phyloP scores from a whole-genome alignment of 2,329 filamentous ascomycete species.

The Aspergillus udagawae region DNA sequence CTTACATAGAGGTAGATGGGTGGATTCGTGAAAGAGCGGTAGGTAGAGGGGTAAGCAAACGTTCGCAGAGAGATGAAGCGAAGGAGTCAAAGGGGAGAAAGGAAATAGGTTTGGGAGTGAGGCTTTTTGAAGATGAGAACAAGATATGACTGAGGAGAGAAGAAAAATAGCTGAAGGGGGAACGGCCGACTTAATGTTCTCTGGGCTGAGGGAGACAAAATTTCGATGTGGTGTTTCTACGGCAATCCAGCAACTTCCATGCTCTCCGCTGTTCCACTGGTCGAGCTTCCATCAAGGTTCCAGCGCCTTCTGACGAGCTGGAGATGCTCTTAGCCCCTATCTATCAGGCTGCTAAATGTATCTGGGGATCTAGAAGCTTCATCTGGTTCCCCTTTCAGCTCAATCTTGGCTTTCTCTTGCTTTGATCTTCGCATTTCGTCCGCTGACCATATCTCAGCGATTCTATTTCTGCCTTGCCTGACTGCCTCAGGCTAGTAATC shows the following conservation, averaged over 20 bases:
- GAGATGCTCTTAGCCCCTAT: not conserved
- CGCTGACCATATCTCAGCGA: not conserved
- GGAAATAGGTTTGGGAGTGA: not conserved
- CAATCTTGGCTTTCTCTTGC: not conserved
- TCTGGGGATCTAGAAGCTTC: conserved; percentile 5
- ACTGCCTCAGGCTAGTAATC: conserved; percentile 21
- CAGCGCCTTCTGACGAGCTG: conserved; percentile 10
- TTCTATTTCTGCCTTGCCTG: conserved; percentile 1
- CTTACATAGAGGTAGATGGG: conserved; percentile 5
- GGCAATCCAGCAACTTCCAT: conserved; percentile 39
- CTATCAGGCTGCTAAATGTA: not conserved
- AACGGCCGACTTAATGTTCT: conserved; percentile 26
- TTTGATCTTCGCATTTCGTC: not conserved
- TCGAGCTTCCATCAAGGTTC: conserved; percentile 8
- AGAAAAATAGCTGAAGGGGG: conserved; percentile 12
- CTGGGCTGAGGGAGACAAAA: conserved; percentile 20
- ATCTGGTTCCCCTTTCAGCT: not conserved
- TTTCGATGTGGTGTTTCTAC: conserved; percentile 33
- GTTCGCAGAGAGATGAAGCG: conserved; percentile 9
- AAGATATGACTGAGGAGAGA: conserved; percentile 13
- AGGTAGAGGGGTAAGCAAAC: conserved; percentile 9
- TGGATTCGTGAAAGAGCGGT: conserved; percentile 1
- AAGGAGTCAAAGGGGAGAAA: conserved; percentile 9
- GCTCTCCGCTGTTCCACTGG: conserved; percentile 7
- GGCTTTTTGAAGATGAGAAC: conserved; percentile 3